A percentile compares a stretch with the other conserved stretches of the same genome.
phyloP scores from a whole-genome alignment of 1,139 yeast genomes.

The Nakaseomyces sp. region DNA sequence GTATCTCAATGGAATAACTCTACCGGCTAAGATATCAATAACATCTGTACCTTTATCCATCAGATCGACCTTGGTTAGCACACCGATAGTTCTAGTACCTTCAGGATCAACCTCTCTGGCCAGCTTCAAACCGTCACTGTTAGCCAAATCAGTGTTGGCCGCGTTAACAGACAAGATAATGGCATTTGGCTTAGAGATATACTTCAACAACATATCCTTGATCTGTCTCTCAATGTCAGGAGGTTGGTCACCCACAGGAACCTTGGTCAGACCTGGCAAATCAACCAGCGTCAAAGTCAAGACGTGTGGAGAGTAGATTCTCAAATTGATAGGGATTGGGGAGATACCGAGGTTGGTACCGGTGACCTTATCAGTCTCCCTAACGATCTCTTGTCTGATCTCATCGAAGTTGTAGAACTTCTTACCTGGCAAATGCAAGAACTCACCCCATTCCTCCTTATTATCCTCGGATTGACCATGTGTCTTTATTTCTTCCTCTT shows the following conservation, averaged over 20 bases:
- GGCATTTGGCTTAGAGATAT: slow-evolving; percentile 92
- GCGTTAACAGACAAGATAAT: slow-evolving; percentile 93
- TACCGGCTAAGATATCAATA: slow-evolving; percentile 89
- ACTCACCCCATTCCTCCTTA: slow-evolving; percentile 96
- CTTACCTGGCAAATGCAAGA: slow-evolving; percentile 83
- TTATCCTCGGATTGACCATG: slow-evolving; percentile 54
- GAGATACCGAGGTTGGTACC: slow-evolving; percentile 92
- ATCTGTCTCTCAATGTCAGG: slow-evolving; percentile 93
- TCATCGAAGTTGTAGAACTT: slow-evolving; percentile 85
- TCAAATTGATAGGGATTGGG: slow-evolving; percentile 81
- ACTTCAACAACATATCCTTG: slow-evolving; percentile 88
- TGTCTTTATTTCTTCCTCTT: not conserved
- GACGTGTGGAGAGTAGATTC: slow-evolving; percentile 94
- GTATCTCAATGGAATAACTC: slow-evolving; percentile 88
- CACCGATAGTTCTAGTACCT: slow-evolving; percentile 94
- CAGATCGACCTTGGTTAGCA: slow-evolving; percentile 88
- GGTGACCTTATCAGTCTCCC: slow-evolving; percentile 89
- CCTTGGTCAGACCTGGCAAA: slow-evolving; percentile 95
- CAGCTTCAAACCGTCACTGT: slow-evolving; percentile 89
- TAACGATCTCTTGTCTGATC: slow-evolving; percentile 80
- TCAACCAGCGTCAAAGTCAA: slow-evolving; percentile 92
- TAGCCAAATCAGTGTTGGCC: slow-evolving; percentile 95
- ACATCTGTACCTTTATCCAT: slow-evolving; percentile 99
- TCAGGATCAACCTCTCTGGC: slow-evolving; percentile 99
- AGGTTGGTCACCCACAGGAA: slow-evolving; percentile 99